Base-by-base conservation (phyloP, 2,329 filamentous ascomycete genomes). In the Venturia pyrina region DNA sequence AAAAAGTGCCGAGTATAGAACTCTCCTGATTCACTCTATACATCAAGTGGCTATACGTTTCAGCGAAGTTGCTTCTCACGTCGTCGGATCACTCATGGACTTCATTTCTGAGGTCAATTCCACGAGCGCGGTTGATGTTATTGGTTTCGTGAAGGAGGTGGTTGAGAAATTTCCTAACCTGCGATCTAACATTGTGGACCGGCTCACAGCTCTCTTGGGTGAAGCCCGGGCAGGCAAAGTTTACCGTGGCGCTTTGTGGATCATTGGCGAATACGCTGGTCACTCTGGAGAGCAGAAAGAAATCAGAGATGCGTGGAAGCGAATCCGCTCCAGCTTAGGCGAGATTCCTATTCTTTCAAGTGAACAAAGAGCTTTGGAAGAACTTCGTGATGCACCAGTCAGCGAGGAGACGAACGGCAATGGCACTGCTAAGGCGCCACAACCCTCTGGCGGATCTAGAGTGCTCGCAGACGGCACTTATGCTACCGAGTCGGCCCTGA, bases 41-140 rank as follows among this genome's bases (percentile, higher is more conserved):
- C 95, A 99, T 77, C 92, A 96, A 76, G 98, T 95, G 77, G 95
- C 95, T 71, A 98, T 99, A 82, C 97, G 96, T 75, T 98, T 98
- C 81, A 98, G 95, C 13, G 93, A 99, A 78, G 93, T 99, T 68
- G 95, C 95, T 34, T 90, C 93, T 59, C 98, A 91, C 74, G 95
- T 99, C 19, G 95, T 99, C 65, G 95, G 95, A 70, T 85, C 97
- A 57, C 84, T 99, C 65, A 99, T 99, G 95, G 95, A 99, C 78
- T 98, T 98, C 75, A 97, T 99, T 73, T 44, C 37, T 11, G 59
- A 61, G 32, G 97, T 98, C 76, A 98, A 96, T 81, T 97, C 96
- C 74, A 89, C 90, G 57, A 96, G 93, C 1, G 95, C 95, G 0
- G 91, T 99, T 40, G 95, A 99, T 77, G 93, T 99, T 65, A 98